Conservation (phyloP, 164 flowering plant genomes). For the Magnolia changhungtana region DNA sequence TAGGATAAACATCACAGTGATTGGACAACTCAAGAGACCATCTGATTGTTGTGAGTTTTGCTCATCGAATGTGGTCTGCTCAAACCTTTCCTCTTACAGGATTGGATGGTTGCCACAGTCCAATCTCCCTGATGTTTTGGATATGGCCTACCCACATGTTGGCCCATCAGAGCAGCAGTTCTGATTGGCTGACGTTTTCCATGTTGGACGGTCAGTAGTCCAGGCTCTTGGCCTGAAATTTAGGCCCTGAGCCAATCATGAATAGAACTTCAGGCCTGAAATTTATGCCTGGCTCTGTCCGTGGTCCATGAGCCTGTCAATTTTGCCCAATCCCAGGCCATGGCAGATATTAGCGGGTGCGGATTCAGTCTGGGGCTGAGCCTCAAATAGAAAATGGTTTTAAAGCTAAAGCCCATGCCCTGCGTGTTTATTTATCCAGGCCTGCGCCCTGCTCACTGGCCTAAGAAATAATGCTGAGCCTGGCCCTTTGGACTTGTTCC, state of each 20-base stretch:
- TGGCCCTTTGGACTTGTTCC: neutral
- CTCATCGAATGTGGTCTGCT: neutral
- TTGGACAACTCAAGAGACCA: neutral
- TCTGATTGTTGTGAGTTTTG: neutral
- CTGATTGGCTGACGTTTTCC: neutral
- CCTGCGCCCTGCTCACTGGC: neutral
- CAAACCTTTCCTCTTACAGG: neutral
- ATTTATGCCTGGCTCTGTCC: neutral
- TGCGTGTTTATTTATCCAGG: neutral
- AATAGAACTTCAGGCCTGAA: neutral
- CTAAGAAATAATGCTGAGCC: neutral
- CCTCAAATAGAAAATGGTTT: neutral
- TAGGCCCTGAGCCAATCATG: neutral
- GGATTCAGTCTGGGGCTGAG: neutral
- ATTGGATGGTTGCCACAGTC: neutral
- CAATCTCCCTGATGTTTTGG: neutral
- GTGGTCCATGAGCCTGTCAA: neutral
- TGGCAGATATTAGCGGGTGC: neutral
- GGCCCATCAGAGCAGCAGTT: neutral
- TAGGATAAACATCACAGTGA: neutral
- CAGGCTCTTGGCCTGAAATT: neutral
- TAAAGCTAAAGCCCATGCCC: neutral
- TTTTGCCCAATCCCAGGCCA: neutral
- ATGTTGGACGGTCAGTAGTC: neutral
- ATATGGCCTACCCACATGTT: neutral